Evolutionary conservation across 1,139 yeast genomes (phyloP).

Genomic region (Candida pseudoviswanathii): DNA sequence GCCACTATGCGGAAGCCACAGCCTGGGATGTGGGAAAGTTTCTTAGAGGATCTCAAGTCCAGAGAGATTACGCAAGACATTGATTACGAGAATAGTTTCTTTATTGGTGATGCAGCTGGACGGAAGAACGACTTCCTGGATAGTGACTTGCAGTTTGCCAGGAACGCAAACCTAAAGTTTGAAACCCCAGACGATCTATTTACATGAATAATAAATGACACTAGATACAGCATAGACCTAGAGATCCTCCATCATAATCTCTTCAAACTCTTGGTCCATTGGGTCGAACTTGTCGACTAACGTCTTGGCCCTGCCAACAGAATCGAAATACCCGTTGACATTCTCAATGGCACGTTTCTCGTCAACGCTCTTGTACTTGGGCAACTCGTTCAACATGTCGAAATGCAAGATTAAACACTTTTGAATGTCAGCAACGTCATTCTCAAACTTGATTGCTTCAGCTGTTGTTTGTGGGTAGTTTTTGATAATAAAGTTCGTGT

Average conservation of each 20-base stretch:
- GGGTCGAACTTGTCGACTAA: constrained; percentile 24
- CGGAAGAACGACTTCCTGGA: constrained; percentile 75
- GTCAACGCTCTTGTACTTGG: constrained; percentile 28
- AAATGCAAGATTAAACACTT: constrained; percentile 39
- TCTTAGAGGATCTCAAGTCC: constrained; percentile 22
- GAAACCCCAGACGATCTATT: constrained; percentile 68
- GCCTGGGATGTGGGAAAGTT: constrained; percentile 67
- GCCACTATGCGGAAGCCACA: constrained; percentile 68
- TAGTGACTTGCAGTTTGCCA: constrained; percentile 72
- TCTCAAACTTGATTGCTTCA: constrained; percentile 66
- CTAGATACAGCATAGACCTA: constrained; percentile 7
- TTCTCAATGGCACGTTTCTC: constrained; percentile 33
- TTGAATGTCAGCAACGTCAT: constrained; percentile 51
- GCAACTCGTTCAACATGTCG: constrained; percentile 30
- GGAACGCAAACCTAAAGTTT: constrained; percentile 53
- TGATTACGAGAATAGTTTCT: constrained; percentile 53
- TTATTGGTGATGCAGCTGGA: constrained; percentile 98
- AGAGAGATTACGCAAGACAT: constrained; percentile 21
- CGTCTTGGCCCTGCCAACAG: constrained; percentile 51
- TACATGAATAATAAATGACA: constrained; percentile 4
- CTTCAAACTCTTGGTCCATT: constrained; percentile 27
- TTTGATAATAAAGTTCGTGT: constrained; percentile 47
- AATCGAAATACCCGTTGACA: constrained; percentile 59
- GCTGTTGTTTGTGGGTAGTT: constrained; percentile 61
- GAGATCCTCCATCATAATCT: constrained; percentile 27